Evolutionary conservation across 805 yeast species (phyloP).

Genomic region (Kuraishia molischiana): DNA sequence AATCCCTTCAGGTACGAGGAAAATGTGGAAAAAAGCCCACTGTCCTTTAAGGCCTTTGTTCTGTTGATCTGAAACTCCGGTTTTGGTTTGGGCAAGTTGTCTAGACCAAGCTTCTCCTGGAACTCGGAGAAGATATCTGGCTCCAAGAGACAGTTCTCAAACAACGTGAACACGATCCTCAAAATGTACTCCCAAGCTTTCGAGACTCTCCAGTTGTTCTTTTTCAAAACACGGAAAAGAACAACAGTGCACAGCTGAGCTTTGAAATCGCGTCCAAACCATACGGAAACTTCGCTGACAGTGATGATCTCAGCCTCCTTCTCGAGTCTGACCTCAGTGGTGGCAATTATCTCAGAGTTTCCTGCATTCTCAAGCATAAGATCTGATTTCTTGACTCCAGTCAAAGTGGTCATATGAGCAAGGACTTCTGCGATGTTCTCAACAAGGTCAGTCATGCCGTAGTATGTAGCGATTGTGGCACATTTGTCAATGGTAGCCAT

Average conservation of each 20-base stretch:
- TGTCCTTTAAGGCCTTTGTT: conserved; percentile 56
- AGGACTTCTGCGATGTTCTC: conserved; percentile 61
- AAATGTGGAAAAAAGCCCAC: conserved; percentile 79
- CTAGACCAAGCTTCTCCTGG: conserved; percentile 45
- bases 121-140: conserved; percentile 59
- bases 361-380: conserved; percentile 12
- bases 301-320: conserved; percentile 49
- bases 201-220: conserved; percentile 40
- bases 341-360: conserved; percentile 30
- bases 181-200: conserved; percentile 50
- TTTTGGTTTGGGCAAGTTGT: conserved; percentile 46
- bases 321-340: conserved; percentile 38
- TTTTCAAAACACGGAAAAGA: conserved; percentile 64
- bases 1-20: conserved; percentile 87
- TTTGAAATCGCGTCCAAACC: conserved; percentile 83
- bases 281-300: conserved; percentile 73
- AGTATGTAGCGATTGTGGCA: conserved; percentile 64
- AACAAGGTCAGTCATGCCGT: conserved; percentile 42
- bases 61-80: conserved; percentile 61
- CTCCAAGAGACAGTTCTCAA: conserved; percentile 61
- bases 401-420: conserved; percentile 59
- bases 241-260: conserved; percentile 88
- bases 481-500: conserved; percentile 84
- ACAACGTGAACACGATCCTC: conserved; percentile 51
- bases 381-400: conserved; percentile 27